Percentiles rank a stretch among this genome's conserved stretches.
Evolutionary conservation across 2,329 filamentous ascomycete species (phyloP).

Genomic region (Aspergillus fijiensis): DNA sequence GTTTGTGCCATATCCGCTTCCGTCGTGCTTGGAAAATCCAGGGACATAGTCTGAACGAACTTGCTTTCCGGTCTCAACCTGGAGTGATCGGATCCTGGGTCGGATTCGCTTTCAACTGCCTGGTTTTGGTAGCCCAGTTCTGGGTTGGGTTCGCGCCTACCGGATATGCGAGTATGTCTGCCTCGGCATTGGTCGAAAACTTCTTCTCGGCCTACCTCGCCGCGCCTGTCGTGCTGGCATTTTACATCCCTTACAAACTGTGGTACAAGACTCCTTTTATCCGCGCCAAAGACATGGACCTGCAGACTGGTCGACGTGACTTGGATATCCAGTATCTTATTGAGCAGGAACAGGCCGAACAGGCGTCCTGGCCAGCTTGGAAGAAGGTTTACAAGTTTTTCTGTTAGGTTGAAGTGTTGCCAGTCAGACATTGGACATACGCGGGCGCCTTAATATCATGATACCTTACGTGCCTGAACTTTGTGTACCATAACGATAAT

Average conservation of each 20-base stretch:
- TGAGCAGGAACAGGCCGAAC: constrained; percentile 76
- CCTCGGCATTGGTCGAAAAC: constrained; percentile 53
- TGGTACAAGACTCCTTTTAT: constrained; percentile 69
- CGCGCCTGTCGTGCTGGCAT: constrained; percentile 54
- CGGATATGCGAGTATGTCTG: constrained; percentile 50
- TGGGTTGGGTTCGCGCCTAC: constrained; percentile 83
- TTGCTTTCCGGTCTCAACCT: constrained; percentile 78
- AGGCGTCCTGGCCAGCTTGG: constrained; percentile 69
- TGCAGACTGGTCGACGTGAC: constrained; percentile 80
- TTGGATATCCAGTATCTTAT: constrained; percentile 77
- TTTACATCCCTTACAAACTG: constrained; percentile 75
- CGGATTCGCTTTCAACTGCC: constrained; percentile 70
- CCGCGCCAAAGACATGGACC: constrained; percentile 72
- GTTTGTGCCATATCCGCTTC: constrained; percentile 89
- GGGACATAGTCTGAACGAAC: constrained; percentile 69
- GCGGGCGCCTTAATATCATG: not conserved
- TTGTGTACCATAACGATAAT: constrained; percentile 2
- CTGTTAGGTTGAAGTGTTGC: constrained; percentile 51
- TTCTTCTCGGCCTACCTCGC: constrained; percentile 69
- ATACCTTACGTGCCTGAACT: not conserved
- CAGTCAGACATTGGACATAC: not conserved
- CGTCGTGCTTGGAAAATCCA: constrained; percentile 71
- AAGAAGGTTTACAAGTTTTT: constrained; percentile 73
- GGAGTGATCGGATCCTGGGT: constrained; percentile 79
- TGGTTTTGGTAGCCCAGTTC: constrained; percentile 80